Evolutionary conservation across 2,329 filamentous ascomycete genomes (phyloP), one percentile per base, ranked within the genome.

Genomic region (Elsinoe arachidis): DNA sequence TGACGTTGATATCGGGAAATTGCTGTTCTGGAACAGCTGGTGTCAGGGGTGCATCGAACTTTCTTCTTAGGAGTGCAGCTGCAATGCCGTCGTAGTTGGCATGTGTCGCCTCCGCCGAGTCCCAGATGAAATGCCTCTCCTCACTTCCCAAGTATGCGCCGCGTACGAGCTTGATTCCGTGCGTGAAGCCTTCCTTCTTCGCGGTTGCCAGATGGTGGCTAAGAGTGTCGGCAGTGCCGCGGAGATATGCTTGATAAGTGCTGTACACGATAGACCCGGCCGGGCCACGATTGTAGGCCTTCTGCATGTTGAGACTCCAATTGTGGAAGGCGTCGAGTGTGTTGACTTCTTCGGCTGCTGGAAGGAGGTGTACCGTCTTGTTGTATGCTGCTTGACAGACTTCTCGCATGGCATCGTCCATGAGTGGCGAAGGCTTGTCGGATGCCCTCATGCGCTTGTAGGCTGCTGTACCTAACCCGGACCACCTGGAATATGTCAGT

Each of bases 301-400:
- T 80, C 76, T 90, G 88, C 63, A 90, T 86, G n/a, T 79, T 73
- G 52, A 93, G 72, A 4, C 85, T 88, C 86, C 90, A 92, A 63
- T 82, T 80, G 68, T 93, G 86, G 60, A 95, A 92, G 6, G 89
- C 89, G 5, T 80, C 75, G 72, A 95, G 88, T 30, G 93, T 80
- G 57, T 81, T 79, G 58, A 85, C 84, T 70, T 95, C 89, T 72
- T 96, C 91, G 1, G 90, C 91, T 61, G 95, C 89, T 61, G 95
- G 89, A 1, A 95, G 80, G 1, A 96, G 78, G 2, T 82, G 80
- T 2, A 95, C 82, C 21, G 85, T 82, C 54, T 85, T 83, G 37
- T 80, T 74, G 1, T 81, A 78, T 0, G 90, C 90, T 14, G 87
- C 80, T 47, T 84, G 76, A 72, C 90, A 95, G 62, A 95, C 85